These are phyloP conservation scores for Ophiosphaerella korrae DNA, from an alignment of 2,329 filamentous ascomycete species.

Conservation along the genomic window DNA sequence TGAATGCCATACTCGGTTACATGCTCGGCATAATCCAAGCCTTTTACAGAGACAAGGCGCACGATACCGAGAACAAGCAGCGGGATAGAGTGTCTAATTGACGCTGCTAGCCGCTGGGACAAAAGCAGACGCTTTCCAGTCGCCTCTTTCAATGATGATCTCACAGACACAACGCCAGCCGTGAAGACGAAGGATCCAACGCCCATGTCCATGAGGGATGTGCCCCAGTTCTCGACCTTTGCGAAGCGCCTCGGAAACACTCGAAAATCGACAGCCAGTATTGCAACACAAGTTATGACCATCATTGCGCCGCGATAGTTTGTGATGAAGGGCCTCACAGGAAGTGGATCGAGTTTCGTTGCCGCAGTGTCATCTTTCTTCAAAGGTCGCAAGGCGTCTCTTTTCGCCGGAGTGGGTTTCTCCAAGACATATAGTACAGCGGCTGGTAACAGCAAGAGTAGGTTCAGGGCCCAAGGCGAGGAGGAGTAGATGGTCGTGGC, in stretches of 20 bases:
- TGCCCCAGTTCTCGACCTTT: constrained; percentile 99
- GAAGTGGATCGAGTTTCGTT: constrained; percentile 59
- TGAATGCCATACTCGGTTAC: constrained; percentile 97
- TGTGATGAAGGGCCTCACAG: constrained; percentile 90
- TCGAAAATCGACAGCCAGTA: constrained; percentile 94
- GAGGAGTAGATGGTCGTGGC: constrained; percentile 84
- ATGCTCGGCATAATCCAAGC: constrained; percentile 94
- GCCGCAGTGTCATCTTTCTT: constrained; percentile 23
- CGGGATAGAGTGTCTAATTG: constrained; percentile 81
- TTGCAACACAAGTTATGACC: constrained; percentile 84
- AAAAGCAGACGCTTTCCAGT: constrained; percentile 58
- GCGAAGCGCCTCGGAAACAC: constrained; percentile 93
- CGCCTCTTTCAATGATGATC: constrained; percentile 75
- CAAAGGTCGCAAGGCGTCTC: constrained; percentile 24
- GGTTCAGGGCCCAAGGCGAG: constrained; percentile 72
- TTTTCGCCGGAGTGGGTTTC: constrained; percentile 20
- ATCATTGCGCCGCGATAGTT: constrained; percentile 91
- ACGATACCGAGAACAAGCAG: constrained; percentile 79
- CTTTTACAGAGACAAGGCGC: constrained; percentile 87
- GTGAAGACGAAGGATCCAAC: constrained; percentile 98
- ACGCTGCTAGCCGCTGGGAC: constrained; percentile 64
- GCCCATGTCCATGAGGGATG: constrained; percentile 97
- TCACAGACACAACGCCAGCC: constrained; percentile 85
- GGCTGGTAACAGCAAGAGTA: constrained; percentile 75
- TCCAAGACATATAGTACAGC: constrained; percentile 62